A percentile compares a stretch with the other conserved stretches of the same genome.
Evolutionary conservation across 2,329 filamentous ascomycete species (phyloP).

Genomic region (Fusarium multiceps): DNA sequence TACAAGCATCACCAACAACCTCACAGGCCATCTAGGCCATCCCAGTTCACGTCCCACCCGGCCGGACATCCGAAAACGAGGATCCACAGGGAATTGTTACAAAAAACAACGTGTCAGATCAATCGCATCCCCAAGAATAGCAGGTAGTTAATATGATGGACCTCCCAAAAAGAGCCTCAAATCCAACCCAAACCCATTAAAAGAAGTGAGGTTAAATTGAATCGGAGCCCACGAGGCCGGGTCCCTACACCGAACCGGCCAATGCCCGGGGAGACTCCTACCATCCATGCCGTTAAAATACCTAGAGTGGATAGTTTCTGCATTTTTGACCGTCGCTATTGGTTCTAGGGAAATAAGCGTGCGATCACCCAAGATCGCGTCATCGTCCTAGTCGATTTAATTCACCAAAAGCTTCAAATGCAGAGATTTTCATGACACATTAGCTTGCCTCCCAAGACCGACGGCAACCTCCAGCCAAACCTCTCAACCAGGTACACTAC

Average conservation of each 20-base stretch:
- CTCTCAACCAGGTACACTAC: neutral
- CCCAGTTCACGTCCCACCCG: neutral
- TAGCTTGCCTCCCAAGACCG: slow-evolving; percentile 13
- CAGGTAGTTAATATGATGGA: slow-evolving; percentile 29
- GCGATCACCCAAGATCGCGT: slow-evolving; percentile 48
- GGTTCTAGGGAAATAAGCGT: slow-evolving; percentile 15
- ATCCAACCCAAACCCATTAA: slow-evolving; percentile 3
- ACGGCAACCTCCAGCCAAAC: neutral
- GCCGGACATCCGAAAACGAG: neutral
- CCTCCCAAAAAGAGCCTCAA: slow-evolving; percentile 1
- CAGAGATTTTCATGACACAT: slow-evolving; percentile 41
- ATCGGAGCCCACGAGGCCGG: slow-evolving; percentile 20
- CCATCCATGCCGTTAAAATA: slow-evolving; percentile 17
- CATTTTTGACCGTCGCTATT: slow-evolving; percentile 12
- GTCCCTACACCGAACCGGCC: slow-evolving; percentile 20
- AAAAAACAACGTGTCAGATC: slow-evolving; percentile 1
- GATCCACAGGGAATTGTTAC: neutral
- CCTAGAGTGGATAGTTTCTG: slow-evolving; percentile 31
- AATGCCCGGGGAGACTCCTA: slow-evolving; percentile 22
- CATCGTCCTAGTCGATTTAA: slow-evolving; percentile 44
- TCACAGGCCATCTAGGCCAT: neutral
- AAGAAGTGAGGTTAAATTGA: slow-evolving; percentile 6
- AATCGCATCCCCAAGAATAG: neutral
- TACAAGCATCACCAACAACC: neutral
- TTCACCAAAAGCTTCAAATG: slow-evolving; percentile 9